Base-by-base conservation (phyloP, 192 early-diverging fungal genomes). In the Rhizoclosmatium globosum region DNA sequence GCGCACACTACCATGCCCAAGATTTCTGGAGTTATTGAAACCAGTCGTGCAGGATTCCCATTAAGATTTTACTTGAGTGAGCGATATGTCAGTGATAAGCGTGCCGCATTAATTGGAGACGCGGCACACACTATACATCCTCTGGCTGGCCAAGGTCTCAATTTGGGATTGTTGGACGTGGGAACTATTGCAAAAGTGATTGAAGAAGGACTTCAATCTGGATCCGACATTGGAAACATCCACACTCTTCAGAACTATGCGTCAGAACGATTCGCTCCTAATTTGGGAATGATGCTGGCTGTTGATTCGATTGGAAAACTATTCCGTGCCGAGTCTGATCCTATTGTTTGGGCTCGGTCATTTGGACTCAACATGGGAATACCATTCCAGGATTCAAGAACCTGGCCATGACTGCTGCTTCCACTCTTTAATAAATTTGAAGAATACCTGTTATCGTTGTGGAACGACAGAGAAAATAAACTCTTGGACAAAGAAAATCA, bases 91-190 rank as follows among this genome's bases (percentile, higher is more conserved):
- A 87, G 86, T 4, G 87, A 94, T 11, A 17, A 9, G 15, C 88
- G 98, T 4, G 84, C 96, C 13, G 97, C 92, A 23, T 88, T 99
- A 77, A 89, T 99, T 68, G 98, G 96, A 90, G 98, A 99, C 82
- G 96, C 98, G 23, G 98, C 97, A 23, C 98, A 99, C 82, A 90
- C 94, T 1, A 92, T 98, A 59, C 97, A 99, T 79, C 98, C 98
- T 45, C 88, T 98, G 70, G 98, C 96, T 7, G 98, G 98, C 3
- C 98, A 97, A 85, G 98, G 98, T 11, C 85, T 99, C 41, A 99
- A 99, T 83, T 90, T 97, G 82, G 98, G 97, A 2, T 79, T 99
- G 3, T 87, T 90, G 17, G 97, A 99, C 83, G 94, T 94, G 0
- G 87, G 93, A 77, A 85, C 88, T 48, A 83, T 99, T 21, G 81